Evolutionary conservation across 768 basidiomycete genomes (phyloP).

Genomic region (Kondoa malvinella): DNA sequence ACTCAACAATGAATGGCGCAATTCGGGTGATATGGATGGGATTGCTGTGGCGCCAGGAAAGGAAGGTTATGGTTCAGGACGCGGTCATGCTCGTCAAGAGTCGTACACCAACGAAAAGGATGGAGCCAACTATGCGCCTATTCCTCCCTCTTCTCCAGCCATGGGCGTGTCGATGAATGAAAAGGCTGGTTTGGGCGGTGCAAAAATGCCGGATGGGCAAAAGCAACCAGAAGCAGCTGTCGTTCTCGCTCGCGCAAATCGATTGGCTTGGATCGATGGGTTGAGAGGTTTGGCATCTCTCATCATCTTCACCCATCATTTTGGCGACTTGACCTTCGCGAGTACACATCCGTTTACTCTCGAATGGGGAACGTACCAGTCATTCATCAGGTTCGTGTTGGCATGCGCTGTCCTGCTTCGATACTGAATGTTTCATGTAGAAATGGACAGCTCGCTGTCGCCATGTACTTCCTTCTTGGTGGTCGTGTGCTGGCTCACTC

Average conservation of each 20-base stretch:
- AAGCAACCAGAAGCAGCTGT: conserved; percentile 20
- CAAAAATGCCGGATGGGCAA: conserved; percentile 6
- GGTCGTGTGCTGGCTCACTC: conserved; percentile 29
- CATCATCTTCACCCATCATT: conserved; percentile 31
- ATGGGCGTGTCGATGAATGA: conserved; percentile 17
- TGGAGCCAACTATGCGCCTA: conserved; percentile 18
- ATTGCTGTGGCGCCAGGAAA: conserved; percentile 25
- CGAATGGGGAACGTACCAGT: conserved; percentile 21
- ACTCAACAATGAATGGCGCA: conserved; percentile 28
- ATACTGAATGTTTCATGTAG: conserved; percentile 1
- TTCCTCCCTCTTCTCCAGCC: conserved; percentile 25
- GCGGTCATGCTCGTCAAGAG: conserved; percentile 16
- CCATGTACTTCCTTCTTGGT: conserved; percentile 29
- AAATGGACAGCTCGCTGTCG: conserved; percentile 29
- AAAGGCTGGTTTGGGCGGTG: conserved; percentile 6
- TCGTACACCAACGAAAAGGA: conserved; percentile 14
- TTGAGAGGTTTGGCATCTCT: conserved; percentile 28
- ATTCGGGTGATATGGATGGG: conserved; percentile 25
- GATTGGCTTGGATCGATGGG: conserved; percentile 30
- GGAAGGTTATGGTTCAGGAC: conserved; percentile 12
- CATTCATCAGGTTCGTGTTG: conserved; percentile 21
- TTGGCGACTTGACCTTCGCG: conserved; percentile 28
- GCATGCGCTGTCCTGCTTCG: not conserved
- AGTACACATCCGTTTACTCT: conserved; percentile 25
- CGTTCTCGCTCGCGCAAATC: conserved; percentile 26